phyloP scores from a whole-genome alignment of 495 filamentous ascomycete genomes.

The Astrothelium macrocarpum region DNA sequence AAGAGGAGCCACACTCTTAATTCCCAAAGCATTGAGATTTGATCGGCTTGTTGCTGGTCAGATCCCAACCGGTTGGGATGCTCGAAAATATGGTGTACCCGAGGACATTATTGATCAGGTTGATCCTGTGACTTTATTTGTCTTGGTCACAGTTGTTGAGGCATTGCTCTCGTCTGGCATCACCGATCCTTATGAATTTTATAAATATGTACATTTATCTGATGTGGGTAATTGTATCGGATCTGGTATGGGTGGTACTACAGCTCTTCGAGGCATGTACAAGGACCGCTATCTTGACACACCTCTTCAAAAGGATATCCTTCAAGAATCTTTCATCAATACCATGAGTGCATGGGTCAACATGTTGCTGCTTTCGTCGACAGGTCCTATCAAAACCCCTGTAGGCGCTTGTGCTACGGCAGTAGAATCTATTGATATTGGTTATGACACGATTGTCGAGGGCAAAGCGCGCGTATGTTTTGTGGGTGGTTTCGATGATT shows the following conservation, averaged over 20 bases:
- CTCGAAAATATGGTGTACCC: constrained; percentile 86
- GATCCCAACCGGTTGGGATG: constrained; percentile 94
- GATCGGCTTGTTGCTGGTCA: constrained; percentile 96
- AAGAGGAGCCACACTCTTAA: constrained; percentile 87
- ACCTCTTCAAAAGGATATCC: constrained; percentile 96
- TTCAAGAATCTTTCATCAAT: constrained; percentile 99
- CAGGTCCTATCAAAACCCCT: constrained; percentile 96
- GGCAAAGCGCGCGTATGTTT: constrained; percentile 95
- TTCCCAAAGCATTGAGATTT: constrained; percentile 94
- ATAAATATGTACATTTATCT: constrained; percentile 97
- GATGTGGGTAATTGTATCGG: constrained; percentile 98
- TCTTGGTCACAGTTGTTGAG: constrained; percentile 88
- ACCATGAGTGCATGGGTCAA: constrained; percentile 99
- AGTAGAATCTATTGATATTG: constrained; percentile 94
- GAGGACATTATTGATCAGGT: constrained; percentile 98
- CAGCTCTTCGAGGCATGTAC: constrained; percentile 93
- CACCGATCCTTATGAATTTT: constrained; percentile 99
- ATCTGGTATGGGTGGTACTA: constrained; percentile 91
- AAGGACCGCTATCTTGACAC: constrained; percentile 94
- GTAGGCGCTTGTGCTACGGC: constrained; percentile 96
- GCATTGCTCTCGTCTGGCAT: constrained; percentile 85
- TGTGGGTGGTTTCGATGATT: constrained; percentile 98
- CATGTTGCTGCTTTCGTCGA: constrained; percentile 94
- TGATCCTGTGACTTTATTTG: constrained; percentile 89
- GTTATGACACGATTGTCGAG: constrained; percentile 94